These are phyloP conservation scores for Plasmodium gonderi DNA, from an alignment of 169 alveolate genomes.

Conservation along the genomic window DNA sequence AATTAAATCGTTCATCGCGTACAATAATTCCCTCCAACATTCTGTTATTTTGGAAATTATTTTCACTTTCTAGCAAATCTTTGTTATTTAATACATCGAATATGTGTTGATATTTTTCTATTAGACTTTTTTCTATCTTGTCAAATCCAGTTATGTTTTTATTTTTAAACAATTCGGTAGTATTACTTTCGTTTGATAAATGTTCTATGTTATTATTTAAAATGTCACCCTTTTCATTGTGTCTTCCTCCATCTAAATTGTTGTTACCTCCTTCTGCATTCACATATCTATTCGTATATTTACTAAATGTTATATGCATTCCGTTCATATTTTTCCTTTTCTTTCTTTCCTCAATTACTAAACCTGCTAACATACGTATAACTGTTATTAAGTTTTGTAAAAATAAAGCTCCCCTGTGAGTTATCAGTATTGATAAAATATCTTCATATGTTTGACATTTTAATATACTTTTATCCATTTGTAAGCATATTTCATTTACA, in stretches of 20 bases:
- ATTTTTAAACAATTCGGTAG: not conserved
- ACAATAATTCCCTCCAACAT: conserved; percentile 55
- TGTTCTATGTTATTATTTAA: not conserved
- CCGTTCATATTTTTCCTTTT: conserved; percentile 59
- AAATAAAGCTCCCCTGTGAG: conserved; percentile 86
- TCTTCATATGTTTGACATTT: conserved; percentile 82
- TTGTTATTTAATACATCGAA: conserved; percentile 69
- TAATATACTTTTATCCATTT: conserved; percentile 79
- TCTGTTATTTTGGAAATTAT: conserved; percentile 65
- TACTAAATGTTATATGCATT: conserved; percentile 72
- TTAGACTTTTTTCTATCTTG: conserved; percentile 45
- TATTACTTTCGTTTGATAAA: not conserved
- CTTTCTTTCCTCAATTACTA: conserved; percentile 75
- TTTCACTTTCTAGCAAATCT: conserved; percentile 78
- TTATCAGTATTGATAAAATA: conserved; percentile 77
- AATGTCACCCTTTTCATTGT: not conserved
- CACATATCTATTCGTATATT: conserved; percentile 10
- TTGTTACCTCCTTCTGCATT: not conserved
- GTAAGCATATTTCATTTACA: conserved; percentile 82
- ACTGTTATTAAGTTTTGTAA: conserved; percentile 85
- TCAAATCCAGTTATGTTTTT: conserved; percentile 39
- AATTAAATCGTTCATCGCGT: conserved; percentile 55
- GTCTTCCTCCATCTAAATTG: not conserved
- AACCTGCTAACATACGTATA: conserved; percentile 78
- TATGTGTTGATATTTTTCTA: conserved; percentile 33